Base-by-base conservation (phyloP, 2,329 filamentous ascomycete genomes). In the Botrytis paeoniae region DNA sequence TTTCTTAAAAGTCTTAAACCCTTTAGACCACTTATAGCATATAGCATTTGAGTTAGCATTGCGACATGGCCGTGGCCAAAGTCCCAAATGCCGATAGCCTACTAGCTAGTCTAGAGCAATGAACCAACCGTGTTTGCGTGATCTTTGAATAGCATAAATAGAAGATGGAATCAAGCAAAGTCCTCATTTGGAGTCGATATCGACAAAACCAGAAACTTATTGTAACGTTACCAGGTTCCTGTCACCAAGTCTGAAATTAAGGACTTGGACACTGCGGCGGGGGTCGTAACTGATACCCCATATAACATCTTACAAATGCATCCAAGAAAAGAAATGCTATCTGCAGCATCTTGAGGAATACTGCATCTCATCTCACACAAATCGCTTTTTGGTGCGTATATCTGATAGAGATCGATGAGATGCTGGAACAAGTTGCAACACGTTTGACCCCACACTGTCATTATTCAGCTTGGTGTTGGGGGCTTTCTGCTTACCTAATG, bases 151-250 rank as follows among this genome's bases (percentile, higher is more conserved):
- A 20, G 45, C 32, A 57, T 45, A 62, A 18, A n/a, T 18, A 16
- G 6, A 12, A 14, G 51, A 60, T 43, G 45, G 2, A 65, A 32
- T 18, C 18, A 60, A 35, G 60, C 10, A 65, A 41, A 22, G 7
- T 59, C 29, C 62, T 54, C n/a, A 66, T 45, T 68, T 25, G 35
- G 62, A 41, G 39, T 69, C n/a, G 43, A 22, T 5, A 20, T 22
- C 22, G 32, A 43, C 29, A 51, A 37, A 45, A 25, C 0, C 29
- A 41, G 37, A 68, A 60, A 39, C 29, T 60, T 32, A 29, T 48
- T 68, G 70, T 39, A 72, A 72, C 62, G 62, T 72, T 72, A n/a
- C 70, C 20, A 69, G 66, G 54, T 51, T 57, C 54, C n/a, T 60
- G 45, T 59, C 62, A 43, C 45, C 39, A 6, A 10, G 18, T 48